Evolutionary conservation across 2,329 filamentous ascomycete species (phyloP).

Genomic region (Epichloe bromicola): DNA sequence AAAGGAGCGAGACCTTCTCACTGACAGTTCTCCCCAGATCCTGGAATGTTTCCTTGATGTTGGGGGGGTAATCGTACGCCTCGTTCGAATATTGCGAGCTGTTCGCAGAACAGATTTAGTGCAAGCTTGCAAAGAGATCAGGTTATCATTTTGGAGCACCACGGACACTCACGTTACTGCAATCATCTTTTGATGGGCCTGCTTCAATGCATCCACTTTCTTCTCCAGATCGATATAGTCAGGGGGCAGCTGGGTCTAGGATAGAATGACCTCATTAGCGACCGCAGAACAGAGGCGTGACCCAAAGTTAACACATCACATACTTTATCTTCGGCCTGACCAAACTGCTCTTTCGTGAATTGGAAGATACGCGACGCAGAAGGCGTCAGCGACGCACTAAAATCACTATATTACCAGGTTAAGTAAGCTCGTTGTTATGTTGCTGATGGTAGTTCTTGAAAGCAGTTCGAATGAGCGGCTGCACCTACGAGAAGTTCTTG

Average conservation of each 20-base stretch:
- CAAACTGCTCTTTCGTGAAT: conserved; percentile 95
- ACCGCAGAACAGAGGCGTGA: background rate
- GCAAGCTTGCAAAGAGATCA: background rate
- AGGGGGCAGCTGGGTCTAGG: conserved; percentile 82
- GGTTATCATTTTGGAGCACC: background rate
- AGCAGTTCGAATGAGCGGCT: background rate
- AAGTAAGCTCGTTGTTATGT: conserved; percentile 9
- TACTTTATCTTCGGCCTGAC: conserved; percentile 88
- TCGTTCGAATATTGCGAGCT: conserved; percentile 90
- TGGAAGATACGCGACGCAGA: conserved; percentile 92
- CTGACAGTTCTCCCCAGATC: conserved; percentile 91
- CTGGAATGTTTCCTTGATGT: conserved; percentile 95
- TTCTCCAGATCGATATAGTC: conserved; percentile 99
- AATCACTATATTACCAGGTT: conserved; percentile 26
- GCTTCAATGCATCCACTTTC: conserved; percentile 92
- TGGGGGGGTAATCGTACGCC: conserved; percentile 91
- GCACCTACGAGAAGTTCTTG: conserved; percentile 40
- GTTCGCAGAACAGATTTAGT: conserved; percentile 4
- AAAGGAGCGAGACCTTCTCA: conserved; percentile 88
- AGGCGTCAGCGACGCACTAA: conserved; percentile 75
- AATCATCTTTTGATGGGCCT: conserved; percentile 93
- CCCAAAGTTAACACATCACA: too few species aligned
- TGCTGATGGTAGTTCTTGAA: background rate
- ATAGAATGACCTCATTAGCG: conserved; percentile 7
- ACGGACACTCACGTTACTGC: conserved; percentile 70